Base-by-base conservation (phyloP, 202 grass and related monocot species). In the Zoysia matrella region DNA sequence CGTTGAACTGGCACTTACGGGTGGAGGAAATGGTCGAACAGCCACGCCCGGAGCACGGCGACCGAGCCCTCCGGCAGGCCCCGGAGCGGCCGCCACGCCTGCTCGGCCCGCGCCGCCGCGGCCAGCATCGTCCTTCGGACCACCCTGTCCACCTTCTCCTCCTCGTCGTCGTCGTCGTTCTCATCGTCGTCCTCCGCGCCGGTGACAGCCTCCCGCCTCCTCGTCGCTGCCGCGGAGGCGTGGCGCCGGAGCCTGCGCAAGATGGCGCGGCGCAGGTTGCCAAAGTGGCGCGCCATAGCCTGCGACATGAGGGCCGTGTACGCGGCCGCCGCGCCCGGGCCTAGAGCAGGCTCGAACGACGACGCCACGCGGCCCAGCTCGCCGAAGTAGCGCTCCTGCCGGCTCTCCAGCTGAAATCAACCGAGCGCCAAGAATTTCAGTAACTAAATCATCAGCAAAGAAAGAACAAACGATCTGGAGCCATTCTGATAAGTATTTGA, bases 1-100 rank as follows among this genome's bases (percentile, higher is more conserved):
- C 30, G 30, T 36, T 36, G 30, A 1, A 36, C 30, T 36, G 30
- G 60, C 22, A 62, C 92, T 91, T 90, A 98, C 96, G 96, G 96
- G 66, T 98, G 87, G 76, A 98, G 91, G 88, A 98, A 93, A 69
- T 98, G 93, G 82, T 95, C 87, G 55, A 98, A 95, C 48, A 98
- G 85, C 92, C 96, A 98, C 15, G 89, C 83, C 80, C 96, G 87
- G 80, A 98, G 96, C 62, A 98, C 83, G 47, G 85, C 90, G 3
- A 95, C 92, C 2, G 96, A 90, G 77, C 80, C 80, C 55, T 95
- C 96, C 36, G 96, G 96, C 54, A 98, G 78, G 70, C 92, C 96
- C 57, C 96, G 80, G 30, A 95, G 12, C 13, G 96, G 92, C 80
- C 87, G 88, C 89, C 91, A 95, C 18, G 76, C 90, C 84, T 92